Evolutionary conservation across 2,329 filamentous ascomycete species (phyloP).

Genomic region (Chlorencoelia australis): DNA sequence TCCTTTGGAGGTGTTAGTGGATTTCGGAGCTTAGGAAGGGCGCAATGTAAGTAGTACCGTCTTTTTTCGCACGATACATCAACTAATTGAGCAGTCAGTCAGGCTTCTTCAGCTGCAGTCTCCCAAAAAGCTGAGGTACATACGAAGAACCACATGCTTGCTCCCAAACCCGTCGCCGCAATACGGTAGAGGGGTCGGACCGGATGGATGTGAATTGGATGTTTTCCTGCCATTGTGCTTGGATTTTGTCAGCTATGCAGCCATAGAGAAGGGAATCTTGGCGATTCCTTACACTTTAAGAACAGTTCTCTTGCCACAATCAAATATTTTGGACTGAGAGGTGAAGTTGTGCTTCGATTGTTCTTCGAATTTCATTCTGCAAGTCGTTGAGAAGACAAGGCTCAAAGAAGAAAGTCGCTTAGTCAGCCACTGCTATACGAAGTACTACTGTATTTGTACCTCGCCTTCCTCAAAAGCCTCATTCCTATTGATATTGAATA

Average conservation of each 20-base stretch:
- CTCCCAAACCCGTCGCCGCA: slow-evolving; percentile 76
- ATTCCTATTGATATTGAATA: too few species aligned
- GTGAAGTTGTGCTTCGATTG: too few species aligned
- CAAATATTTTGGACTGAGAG: too few species aligned
- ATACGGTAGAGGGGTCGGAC: slow-evolving; percentile 69
- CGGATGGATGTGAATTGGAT: slow-evolving; percentile 49
- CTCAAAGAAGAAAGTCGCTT: too few species aligned
- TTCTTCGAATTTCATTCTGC: too few species aligned
- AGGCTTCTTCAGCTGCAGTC: neutral
- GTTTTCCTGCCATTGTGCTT: slow-evolving; percentile 29
- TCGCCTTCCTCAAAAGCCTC: too few species aligned
- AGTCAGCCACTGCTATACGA: too few species aligned
- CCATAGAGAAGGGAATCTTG: too few species aligned
- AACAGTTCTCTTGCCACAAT: too few species aligned
- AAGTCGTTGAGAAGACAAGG: too few species aligned
- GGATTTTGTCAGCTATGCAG: slow-evolving; percentile 5
- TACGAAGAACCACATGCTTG: slow-evolving; percentile 99
- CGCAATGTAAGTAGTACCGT: slow-evolving; percentile 44
- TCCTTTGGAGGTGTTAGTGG: slow-evolving; percentile 32
- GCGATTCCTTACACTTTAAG: too few species aligned
- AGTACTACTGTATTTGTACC: too few species aligned
- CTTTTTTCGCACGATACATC: slow-evolving; percentile 94
- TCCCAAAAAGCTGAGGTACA: slow-evolving; percentile 32
- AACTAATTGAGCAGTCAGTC: slow-evolving; percentile 44
- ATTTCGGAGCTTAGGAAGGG: neutral